Evolutionary conservation across 176 grass and related monocot genomes (phyloP), one percentile per base, ranked within the genome.

Genomic region (Carex littledalei): DNA sequence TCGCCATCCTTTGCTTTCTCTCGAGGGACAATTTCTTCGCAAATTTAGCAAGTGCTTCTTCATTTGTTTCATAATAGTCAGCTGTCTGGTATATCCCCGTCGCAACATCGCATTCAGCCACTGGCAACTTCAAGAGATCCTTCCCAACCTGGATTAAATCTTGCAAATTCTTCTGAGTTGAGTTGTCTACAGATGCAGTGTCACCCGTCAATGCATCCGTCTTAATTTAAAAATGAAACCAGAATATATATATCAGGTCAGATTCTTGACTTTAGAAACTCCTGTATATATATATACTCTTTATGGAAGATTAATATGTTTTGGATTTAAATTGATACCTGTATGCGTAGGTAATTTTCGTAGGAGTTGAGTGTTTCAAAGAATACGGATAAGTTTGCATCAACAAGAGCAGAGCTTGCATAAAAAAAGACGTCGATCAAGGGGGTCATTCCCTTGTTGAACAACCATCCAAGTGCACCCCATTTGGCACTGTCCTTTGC

Each of bases 381-480:
- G 67, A 91, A 29, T 35, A 88, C 87, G 15, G 89, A 78, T 20
- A 83, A 67, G 83, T 96, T 85, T 81, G 91, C 85, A 85, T 96
- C 94, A 0, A 96, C 94, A 15, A 96, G 85, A 86, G 92, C 87
- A 0, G 91, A 88, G 71, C 79, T 91, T 3, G 89, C 91, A 1
- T 90, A 84, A 49, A 83, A 86, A 86, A 91, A 89, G 80, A 89
- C 68, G 76, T 96, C 89, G 87, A 93, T 81, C 85, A 96, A 53
- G 20, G 94, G 93, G 0, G 84, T 82, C 83, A 86, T 89, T 63
- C 87, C 87, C 2, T 89, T 88, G 86, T 93, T 80, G 66, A 85
- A 87, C 12, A 93, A 66, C 94, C 94, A 96, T 6, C 81, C 31
- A 59, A 93, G 31, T 56, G 89, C 16, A 35, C 94, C 91, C 94